These are phyloP conservation scores for Microdochium trichocladiopsis DNA, from an alignment of 2,329 filamentous ascomycete species.

Conservation along the genomic window DNA sequence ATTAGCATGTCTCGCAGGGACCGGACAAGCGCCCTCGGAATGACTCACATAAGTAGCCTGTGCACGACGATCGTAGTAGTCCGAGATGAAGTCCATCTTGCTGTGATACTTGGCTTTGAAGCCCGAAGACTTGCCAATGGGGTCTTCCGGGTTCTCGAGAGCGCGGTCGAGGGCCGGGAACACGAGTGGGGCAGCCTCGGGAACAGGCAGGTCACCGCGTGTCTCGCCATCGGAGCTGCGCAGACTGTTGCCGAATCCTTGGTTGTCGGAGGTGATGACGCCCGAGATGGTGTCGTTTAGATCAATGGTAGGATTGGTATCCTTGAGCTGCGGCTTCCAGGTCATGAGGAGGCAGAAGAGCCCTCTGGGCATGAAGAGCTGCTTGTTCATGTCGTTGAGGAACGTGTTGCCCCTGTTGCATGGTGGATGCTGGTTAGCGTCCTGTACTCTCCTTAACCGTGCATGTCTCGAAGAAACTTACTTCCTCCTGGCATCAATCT, in stretches of 20 bases:
- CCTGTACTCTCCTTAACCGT: too few species aligned
- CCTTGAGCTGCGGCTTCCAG: not conserved
- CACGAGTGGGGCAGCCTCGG: conserved; percentile 38
- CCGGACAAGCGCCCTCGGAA: too few species aligned
- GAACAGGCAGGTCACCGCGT: conserved; percentile 8
- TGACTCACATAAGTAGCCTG: conserved; percentile 28
- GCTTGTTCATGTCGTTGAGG: conserved; percentile 46
- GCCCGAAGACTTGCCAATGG: conserved; percentile 18
- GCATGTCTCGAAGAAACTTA: conserved; percentile 24
- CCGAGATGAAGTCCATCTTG: conserved; percentile 23
- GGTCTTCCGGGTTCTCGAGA: conserved; percentile 10
- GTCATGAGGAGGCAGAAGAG: conserved; percentile 28
- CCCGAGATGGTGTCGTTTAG: not conserved
- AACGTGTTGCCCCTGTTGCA: conserved; percentile 30
- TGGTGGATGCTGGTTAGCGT: too few species aligned
- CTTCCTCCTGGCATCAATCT: too few species aligned
- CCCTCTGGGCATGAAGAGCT: conserved; percentile 49
- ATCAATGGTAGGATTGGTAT: conserved; percentile 5
- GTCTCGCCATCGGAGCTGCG: conserved; percentile 2
- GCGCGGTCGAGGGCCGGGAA: conserved; percentile 34
- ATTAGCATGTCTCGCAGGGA: not conserved
- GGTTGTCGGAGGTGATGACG: too few species aligned
- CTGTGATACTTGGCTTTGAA: too few species aligned
- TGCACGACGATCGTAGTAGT: conserved; percentile 41
- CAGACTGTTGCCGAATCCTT: conserved; percentile 2